Evolutionary conservation across 306 rosid genomes (phyloP).

Genomic region (Boehmeria nivea): DNA sequence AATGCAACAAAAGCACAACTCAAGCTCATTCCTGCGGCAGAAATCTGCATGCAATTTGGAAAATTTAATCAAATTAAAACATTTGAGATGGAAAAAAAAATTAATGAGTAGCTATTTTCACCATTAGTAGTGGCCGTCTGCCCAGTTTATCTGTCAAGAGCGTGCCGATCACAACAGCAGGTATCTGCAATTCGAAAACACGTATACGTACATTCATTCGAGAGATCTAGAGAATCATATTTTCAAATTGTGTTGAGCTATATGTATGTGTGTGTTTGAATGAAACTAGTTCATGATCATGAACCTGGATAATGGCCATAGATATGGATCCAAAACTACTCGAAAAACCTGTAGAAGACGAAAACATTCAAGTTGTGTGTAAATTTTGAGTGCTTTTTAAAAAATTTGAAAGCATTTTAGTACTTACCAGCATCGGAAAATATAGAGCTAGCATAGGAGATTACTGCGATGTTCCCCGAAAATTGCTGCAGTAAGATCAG

Average conservation of each 20-base stretch:
- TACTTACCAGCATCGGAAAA: conserved; percentile 17
- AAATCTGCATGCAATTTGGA: conserved; percentile 31
- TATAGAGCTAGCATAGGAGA: conserved; percentile 14
- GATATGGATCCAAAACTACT: conserved; percentile 14
- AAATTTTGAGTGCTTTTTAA: no score
- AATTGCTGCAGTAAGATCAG: conserved; percentile 26
- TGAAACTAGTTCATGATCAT: background rate
- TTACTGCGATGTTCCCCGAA: conserved; percentile 20
- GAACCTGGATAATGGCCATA: conserved; percentile 18
- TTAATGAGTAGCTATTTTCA: background rate
- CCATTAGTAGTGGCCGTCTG: conserved; percentile 32
- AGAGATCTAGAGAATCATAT: no score
- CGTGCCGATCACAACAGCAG: conserved; percentile 17
- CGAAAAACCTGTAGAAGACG: conserved; percentile 15
- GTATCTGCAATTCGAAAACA: conserved; percentile 20
- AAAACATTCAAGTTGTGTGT: background rate
- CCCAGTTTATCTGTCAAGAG: conserved; percentile 26
- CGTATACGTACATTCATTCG: no score
- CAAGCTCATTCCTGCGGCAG: conserved; percentile 59
- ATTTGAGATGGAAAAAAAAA: no score
- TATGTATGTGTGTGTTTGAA: background rate
- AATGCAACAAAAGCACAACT: conserved; percentile 56
- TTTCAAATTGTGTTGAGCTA: no score
- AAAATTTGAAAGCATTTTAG: no score
- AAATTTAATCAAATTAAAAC: no score